Percentiles rank a stretch among this genome's conserved stretches.
These are phyloP conservation scores for Emergomyces pasteurianus DNA, from an alignment of 2,329 filamentous ascomycete species.

Conservation along the genomic window DNA sequence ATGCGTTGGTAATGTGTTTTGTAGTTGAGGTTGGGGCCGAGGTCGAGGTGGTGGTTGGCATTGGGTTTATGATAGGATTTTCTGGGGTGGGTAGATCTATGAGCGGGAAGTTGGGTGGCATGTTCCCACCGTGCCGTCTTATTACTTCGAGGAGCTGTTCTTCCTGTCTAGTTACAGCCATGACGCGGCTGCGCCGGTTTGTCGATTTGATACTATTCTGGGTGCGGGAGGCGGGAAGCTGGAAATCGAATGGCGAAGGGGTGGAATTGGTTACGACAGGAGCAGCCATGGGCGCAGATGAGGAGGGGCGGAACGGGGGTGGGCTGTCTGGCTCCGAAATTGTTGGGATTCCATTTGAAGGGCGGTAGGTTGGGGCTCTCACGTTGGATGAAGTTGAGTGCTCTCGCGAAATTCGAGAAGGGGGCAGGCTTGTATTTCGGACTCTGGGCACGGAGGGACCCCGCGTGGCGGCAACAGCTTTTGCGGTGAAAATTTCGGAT, in stretches of 20 bases:
- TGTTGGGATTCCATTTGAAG: slow-evolving; percentile 22
- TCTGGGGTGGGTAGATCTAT: slow-evolving; percentile 5
- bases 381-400: slow-evolving; percentile 19
- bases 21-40: neutral
- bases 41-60: slow-evolving; percentile 2
- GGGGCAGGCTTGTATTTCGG: neutral
- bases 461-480: slow-evolving; percentile 24
- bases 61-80: neutral
- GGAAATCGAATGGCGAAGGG: slow-evolving; percentile 8
- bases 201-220: slow-evolving; percentile 13
- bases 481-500: slow-evolving; percentile 33
- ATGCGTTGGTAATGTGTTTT: neutral
- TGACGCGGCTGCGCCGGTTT: slow-evolving; percentile 35
- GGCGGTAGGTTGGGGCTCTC: slow-evolving; percentile 18
- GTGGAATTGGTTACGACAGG: neutral
- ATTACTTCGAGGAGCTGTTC: slow-evolving; percentile 41
- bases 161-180: slow-evolving; percentile 43
- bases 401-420: slow-evolving; percentile 8
- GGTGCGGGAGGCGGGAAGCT: slow-evolving; percentile 2
- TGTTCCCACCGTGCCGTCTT: slow-evolving; percentile 36
- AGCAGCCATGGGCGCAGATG: neutral
- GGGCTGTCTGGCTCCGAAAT: slow-evolving; percentile 23
- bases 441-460: slow-evolving; percentile 18
- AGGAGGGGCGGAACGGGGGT: neutral
- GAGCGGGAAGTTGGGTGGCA: slow-evolving; percentile 31